Evolutionary conservation across 2,329 filamentous ascomycete species (phyloP), one percentile per base, ranked within the genome.

Genomic region (Trichoderma koningii): DNA sequence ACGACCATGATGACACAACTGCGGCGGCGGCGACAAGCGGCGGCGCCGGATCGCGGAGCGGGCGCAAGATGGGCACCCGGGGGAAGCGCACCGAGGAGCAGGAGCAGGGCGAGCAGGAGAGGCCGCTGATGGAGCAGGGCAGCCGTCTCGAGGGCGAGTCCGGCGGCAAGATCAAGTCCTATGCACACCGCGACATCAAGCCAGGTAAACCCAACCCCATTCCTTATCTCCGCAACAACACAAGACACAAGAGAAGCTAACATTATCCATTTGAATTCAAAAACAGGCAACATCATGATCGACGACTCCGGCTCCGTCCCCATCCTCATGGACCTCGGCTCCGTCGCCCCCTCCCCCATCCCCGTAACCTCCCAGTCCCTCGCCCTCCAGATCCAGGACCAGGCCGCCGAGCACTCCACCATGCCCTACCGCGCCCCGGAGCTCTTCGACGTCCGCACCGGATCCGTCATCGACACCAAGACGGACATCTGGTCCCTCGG

Each of bases 341-440:
- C 93, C 65, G 83, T 99, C 64, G 90, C 92, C 47, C 90, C 90
- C 19, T 93, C 92, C 2, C 95, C 95, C 1, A 91, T 92, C 65
- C 87, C 91, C 28, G 94, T 98, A 70, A 96, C 94, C 5, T 95
- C 91, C 19, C 89, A 94, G 67, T 96, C 92, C 3, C 84, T 96
- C 63, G 95, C 95, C 51, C 87, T 99, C 55, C 92, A 93, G 61
- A 91, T 96, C 42, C 95, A 98, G 79, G 95, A 99, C 77, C 91
- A 87, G 47, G 95, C 95, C 23, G 95, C 94, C 63, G 95, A 99
- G 77, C 94, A 98, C 82, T 94, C 89, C 69, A 99, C 95, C 47
- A 98, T 99, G 94, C 93, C 95, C 0, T 99, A 99, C 80, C 92
- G 95, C 66, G 95, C 95, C 1, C 95, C 95, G 0, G 95, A 99